These are phyloP conservation scores for Trifolium fragiferum DNA, from an alignment of 306 rosid genomes.

Conservation along the genomic window DNA sequence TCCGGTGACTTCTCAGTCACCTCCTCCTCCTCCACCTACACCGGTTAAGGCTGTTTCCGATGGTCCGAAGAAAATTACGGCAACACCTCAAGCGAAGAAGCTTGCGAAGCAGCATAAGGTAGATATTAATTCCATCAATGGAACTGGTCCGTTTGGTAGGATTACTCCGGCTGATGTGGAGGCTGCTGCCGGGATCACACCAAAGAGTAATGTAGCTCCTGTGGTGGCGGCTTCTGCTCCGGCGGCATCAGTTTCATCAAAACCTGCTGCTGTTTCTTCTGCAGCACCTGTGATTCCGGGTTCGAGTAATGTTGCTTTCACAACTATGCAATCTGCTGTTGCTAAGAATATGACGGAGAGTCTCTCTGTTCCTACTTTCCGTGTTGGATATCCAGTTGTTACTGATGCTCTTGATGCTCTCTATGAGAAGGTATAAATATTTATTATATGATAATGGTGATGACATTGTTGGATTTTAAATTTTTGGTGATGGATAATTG, in stretches of 20 bases:
- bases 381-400: constrained; percentile 74
- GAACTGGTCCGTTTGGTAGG: constrained; percentile 82
- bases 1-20: constrained; percentile 56
- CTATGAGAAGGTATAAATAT: constrained; percentile 64
- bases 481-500: neutral
- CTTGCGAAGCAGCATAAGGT: constrained; percentile 91
- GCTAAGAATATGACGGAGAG: constrained; percentile 91
- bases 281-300: constrained; percentile 64
- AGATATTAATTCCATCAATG: constrained; percentile 63
- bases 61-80: constrained; percentile 70
- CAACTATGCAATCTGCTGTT: constrained; percentile 90
- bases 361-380: constrained; percentile 84
- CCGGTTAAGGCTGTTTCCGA: constrained; percentile 46
- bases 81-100: constrained; percentile 88
- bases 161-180: constrained; percentile 82
- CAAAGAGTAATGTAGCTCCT: constrained; percentile 49
- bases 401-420: constrained; percentile 78
- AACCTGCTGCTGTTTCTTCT: neutral
- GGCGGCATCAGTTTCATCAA: neutral
- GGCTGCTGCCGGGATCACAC: constrained; percentile 70
- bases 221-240: neutral
- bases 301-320: constrained; percentile 81
- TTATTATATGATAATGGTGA: neutral
- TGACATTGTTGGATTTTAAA: constrained; percentile 2
- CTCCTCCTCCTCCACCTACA: constrained; percentile 44